Conservation (phyloP, 768 basidiomycete species). For the Leucocoprinus birnbaumii region DNA sequence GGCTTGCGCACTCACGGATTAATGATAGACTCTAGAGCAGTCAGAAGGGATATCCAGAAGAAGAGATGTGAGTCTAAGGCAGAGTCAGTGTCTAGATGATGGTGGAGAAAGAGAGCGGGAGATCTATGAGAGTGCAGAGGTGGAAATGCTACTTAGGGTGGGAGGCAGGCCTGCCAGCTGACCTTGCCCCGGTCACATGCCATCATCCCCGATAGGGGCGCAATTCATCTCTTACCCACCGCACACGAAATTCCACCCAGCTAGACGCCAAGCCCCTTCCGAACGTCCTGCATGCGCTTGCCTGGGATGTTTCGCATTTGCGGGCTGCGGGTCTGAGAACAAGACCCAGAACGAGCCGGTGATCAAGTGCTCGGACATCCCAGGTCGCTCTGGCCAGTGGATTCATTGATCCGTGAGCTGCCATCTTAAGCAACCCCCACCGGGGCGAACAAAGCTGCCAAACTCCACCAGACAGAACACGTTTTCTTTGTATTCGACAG, state of each 20-base stretch:
- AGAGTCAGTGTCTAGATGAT: conserved; percentile 6
- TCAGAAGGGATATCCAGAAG: conserved; percentile 1
- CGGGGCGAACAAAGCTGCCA: no score
- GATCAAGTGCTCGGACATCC: no score
- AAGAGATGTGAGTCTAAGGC: conserved; percentile 1
- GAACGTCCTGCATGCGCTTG: no score
- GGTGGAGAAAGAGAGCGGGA: conserved; percentile 12
- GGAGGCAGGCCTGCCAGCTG: conserved; percentile 10
- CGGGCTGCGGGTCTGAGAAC: no score
- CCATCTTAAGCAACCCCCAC: no score
- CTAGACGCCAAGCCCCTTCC: no score
- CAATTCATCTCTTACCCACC: neutral
- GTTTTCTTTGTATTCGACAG: no score
- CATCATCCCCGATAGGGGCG: conserved; percentile 1
- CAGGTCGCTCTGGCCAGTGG: no score
- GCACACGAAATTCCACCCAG: neutral
- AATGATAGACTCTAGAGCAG: conserved; percentile 11
- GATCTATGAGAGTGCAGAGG: conserved; percentile 12
- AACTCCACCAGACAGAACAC: no score
- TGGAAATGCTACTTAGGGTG: conserved; percentile 7
- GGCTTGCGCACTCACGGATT: conserved; percentile 11
- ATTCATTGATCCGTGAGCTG: no score
- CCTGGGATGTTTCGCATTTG: no score
- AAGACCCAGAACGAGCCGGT: no score
- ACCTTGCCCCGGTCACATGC: conserved; percentile 12